Percentiles rank a stretch among this genome's conserved stretches.
phyloP scores from a whole-genome alignment of 352 stramenopile species.

The Globisporangium parvum region DNA sequence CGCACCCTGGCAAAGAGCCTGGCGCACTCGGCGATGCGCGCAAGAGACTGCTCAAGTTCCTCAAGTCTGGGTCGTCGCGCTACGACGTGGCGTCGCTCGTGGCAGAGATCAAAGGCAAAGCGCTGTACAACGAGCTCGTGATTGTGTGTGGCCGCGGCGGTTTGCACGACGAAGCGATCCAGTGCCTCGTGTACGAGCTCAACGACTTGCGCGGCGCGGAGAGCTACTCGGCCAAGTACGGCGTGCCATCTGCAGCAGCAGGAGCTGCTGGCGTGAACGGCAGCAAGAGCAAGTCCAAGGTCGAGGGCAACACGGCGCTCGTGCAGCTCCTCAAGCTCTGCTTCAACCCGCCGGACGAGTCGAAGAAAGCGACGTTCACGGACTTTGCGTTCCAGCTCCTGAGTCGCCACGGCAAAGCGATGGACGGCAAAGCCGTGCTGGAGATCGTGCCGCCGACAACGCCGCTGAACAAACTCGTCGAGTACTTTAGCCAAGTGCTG shows the following conservation, averaged over 20 bases:
- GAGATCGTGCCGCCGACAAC: slow-evolving; percentile 61
- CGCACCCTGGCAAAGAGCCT: slow-evolving; percentile 69
- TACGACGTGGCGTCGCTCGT: slow-evolving; percentile 73
- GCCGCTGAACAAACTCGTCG: slow-evolving; percentile 74
- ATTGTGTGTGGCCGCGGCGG: slow-evolving; percentile 78
- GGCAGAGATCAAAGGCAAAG: slow-evolving; percentile 67
- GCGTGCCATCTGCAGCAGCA: slow-evolving; percentile 15
- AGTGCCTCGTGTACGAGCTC: slow-evolving; percentile 66
- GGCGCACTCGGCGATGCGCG: slow-evolving; percentile 64
- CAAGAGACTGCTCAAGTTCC: slow-evolving; percentile 74
- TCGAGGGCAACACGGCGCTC: slow-evolving; percentile 64
- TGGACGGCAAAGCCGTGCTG: slow-evolving; percentile 64
- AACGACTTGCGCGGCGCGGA: slow-evolving; percentile 79
- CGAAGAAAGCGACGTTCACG: slow-evolving; percentile 72
- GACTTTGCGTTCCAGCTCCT: slow-evolving; percentile 80
- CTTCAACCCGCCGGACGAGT: slow-evolving; percentile 72
- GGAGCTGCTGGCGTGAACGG: slow-evolving; percentile 2
- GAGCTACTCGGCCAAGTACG: slow-evolving; percentile 82
- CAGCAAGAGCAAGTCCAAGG: slow-evolving; percentile 29
- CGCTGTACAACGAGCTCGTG: slow-evolving; percentile 81
- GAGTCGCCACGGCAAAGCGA: slow-evolving; percentile 65
- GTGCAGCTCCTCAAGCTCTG: slow-evolving; percentile 76
- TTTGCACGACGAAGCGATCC: slow-evolving; percentile 74
- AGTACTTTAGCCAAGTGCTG: slow-evolving; percentile 80
- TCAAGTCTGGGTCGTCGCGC: slow-evolving; percentile 68